Base-by-base conservation (phyloP, 148 eudicot species). In the Vaccinium myrtillus region DNA sequence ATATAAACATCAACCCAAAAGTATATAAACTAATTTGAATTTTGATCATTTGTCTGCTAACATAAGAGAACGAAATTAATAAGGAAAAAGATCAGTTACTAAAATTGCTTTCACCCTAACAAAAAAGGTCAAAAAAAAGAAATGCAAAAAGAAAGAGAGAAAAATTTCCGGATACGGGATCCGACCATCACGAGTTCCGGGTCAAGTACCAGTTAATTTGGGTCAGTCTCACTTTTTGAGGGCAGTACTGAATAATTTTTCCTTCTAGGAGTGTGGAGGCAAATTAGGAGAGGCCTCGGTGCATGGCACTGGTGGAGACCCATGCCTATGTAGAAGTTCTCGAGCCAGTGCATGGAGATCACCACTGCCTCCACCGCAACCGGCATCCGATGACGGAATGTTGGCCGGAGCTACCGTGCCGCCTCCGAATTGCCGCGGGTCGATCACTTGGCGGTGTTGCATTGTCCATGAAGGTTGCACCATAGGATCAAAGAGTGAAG, bases 291-390 rank as follows among this genome's bases (percentile, higher is more conserved):
- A 61, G 51, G 67, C 80, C 53, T 81, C 88, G 43, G 55, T 75
- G 89, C 87, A 84, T 50, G 90, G 83, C 56, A 81, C 75, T 23
- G 87, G 65, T 10, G 86, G 81, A 53, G 91, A 86, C 36, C 79
- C 86, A 39, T 87, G 89, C 32, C 91, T 87, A 51, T 85, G 84
- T 16, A 90, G 81, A 82, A 91, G 89, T 71, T 91, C 92, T 56
- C 90, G 82, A 1, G 93, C 93, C 81, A 91, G 77, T 83, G 88
- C 91, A 48, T 91, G 93, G 49, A 90, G 87, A 81, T 91, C 92
- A 0, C 89, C 91, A 71, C 78, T 48, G 39, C 43, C 81, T 12
- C 69, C 30, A 46, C 50, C 78, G 18, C 88, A 87, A 2, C 27
- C 16, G 15, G 58, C 16, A 3, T 69, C 77, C 5, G 85, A 67